These are phyloP conservation scores for Schizopora paradoxa DNA, from an alignment of 1,284 basidiomycete species.

Conservation along the genomic window DNA sequence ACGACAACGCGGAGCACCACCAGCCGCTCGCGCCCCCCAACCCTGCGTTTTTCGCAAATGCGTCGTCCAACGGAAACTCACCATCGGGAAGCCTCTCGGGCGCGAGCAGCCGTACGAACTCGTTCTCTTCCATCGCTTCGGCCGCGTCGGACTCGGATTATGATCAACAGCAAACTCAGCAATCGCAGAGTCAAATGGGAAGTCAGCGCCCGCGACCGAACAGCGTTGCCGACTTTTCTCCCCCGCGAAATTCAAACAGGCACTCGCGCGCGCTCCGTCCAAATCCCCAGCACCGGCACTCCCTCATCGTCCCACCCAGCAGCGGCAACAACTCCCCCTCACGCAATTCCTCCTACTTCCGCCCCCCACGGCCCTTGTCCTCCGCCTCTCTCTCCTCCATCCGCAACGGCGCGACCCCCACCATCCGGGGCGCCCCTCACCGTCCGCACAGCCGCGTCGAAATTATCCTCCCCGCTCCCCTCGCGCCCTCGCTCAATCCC, in stretches of 20 bases:
- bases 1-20: constrained; percentile 17
- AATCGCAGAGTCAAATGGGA: constrained; percentile 15
- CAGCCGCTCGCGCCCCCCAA: constrained; percentile 26
- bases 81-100: constrained; percentile 20
- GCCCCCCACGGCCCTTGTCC: constrained; percentile 26
- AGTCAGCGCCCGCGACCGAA: background rate
- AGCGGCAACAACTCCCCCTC: constrained; percentile 21
- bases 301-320: no score
- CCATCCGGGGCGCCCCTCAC: constrained; percentile 45
- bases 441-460: constrained; percentile 49
- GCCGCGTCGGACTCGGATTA: constrained; percentile 10
- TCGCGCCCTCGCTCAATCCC: constrained; percentile 36
- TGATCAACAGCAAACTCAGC: constrained; percentile 19
- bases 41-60: constrained; percentile 24
- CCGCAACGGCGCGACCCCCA: constrained; percentile 30
- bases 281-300: background rate
- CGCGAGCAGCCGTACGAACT: constrained; percentile 17
- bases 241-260: background rate
- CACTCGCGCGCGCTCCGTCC: background rate
- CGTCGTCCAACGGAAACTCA: constrained; percentile 20
- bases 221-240: background rate
- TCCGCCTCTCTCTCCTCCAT: constrained; percentile 39
- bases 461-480: constrained; percentile 52
- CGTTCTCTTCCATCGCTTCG: constrained; percentile 16
- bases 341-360: constrained; percentile 20